These are phyloP conservation scores for Leucocoprinus birnbaumii DNA, from an alignment of 768 basidiomycete genomes.

Conservation along the genomic window DNA sequence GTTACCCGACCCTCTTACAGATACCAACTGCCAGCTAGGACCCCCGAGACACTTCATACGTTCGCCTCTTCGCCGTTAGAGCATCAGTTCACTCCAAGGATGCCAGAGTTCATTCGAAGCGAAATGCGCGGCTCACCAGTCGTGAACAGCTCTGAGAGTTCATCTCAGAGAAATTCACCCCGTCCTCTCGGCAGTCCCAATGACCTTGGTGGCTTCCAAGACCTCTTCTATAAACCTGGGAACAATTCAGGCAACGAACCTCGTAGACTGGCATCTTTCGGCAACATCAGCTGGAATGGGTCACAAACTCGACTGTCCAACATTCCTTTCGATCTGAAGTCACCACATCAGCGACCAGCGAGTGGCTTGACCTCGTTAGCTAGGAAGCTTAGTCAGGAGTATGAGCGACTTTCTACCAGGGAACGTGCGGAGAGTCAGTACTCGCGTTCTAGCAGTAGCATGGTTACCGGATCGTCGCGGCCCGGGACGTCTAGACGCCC, in stretches of 20 bases:
- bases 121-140: slow-evolving; percentile 14
- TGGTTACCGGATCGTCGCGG: slow-evolving; percentile 12
- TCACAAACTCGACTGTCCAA: slow-evolving; percentile 23
- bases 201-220: slow-evolving; percentile 71
- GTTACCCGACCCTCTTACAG: slow-evolving; percentile 23
- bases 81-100: slow-evolving; percentile 6
- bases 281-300: slow-evolving; percentile 3
- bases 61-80: slow-evolving; percentile 19
- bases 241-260: slow-evolving; percentile 3
- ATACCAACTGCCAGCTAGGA: slow-evolving; percentile 10
- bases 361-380: slow-evolving; percentile 49
- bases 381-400: slow-evolving; percentile 48
- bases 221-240: slow-evolving; percentile 66
- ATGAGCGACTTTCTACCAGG: slow-evolving; percentile 37
- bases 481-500: slow-evolving; percentile 20
- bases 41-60: slow-evolving; percentile 16
- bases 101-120: slow-evolving; percentile 3
- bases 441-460: slow-evolving; percentile 19
- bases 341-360: slow-evolving; percentile 31
- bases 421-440: slow-evolving; percentile 24
- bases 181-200: slow-evolving; percentile 57
- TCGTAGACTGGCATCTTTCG: slow-evolving; percentile 8
- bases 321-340: slow-evolving; percentile 32
- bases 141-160: slow-evolving; percentile 15
- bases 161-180: slow-evolving; percentile 41